Evolutionary conservation across 495 filamentous ascomycete species (phyloP).

Genomic region (Aspergillus egyptiacus): DNA sequence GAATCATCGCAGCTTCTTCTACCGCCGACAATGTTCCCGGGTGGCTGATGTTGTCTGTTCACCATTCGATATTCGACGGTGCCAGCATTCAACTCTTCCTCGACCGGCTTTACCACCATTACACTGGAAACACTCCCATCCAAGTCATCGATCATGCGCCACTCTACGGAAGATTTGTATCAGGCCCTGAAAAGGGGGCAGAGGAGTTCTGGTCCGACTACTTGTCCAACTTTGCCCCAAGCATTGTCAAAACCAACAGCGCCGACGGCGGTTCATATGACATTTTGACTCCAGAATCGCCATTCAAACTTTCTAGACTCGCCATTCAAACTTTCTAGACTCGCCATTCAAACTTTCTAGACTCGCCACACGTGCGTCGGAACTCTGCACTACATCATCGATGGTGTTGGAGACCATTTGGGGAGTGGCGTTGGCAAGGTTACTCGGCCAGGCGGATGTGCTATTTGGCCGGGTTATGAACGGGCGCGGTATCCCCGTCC

Average conservation of each 20-base stretch:
- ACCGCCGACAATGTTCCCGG: background rate
- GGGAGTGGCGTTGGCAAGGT: slow-evolving; percentile 6
- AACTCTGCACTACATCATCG: slow-evolving; percentile 3
- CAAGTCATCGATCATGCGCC: background rate
- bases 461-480: slow-evolving; percentile 25
- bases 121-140: slow-evolving; percentile 1
- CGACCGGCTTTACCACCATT: slow-evolving; percentile 11
- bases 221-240: background rate
- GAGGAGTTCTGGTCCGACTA: slow-evolving; percentile 4
- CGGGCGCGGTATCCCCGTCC: slow-evolving; percentile 26
- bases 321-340: slow-evolving; percentile 7
- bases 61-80: slow-evolving; percentile 72
- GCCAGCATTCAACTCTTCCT: slow-evolving; percentile 23
- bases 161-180: slow-evolving; percentile 3
- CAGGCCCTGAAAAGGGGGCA: background rate
- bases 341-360: slow-evolving; percentile 10
- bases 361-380: slow-evolving; percentile 6
- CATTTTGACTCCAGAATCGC: background rate
- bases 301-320: slow-evolving; percentile 5
- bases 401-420: slow-evolving; percentile 10
- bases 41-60: slow-evolving; percentile 21
- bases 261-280: background rate
- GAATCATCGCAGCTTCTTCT: slow-evolving; percentile 6
- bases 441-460: slow-evolving; percentile 36
- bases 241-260: background rate